Evolutionary conservation across 176 grass and related monocot species (phyloP), one percentile per base, ranked within the genome.

Genomic region (Hyparrhenia diplandra): DNA sequence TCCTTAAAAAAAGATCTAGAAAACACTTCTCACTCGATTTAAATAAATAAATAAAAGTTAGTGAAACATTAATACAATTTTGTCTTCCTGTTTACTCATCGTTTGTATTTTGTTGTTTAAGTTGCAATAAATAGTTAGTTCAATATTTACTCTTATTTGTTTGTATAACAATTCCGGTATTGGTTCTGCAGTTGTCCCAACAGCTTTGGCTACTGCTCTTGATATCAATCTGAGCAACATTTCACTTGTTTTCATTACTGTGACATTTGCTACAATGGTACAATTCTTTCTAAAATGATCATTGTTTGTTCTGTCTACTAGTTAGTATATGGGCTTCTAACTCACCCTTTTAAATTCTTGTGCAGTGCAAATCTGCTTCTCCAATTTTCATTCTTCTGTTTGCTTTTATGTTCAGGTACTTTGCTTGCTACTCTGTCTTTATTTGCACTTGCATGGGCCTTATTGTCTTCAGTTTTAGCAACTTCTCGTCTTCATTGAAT

Each of bases 241-340:
- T 84, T 93, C 96, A 69, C 92, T 99, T 74, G 92, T 95, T 86
- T 99, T 95, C 85, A 95, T 99, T 84, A 90, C 90, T 10, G 96
- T 99, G 82, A 95, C 96, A 79, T 99, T 99, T 89, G 96, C 96
- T 90, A 95, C 96, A 73, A 99, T 99, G 96, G 96, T 99, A 90
- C 73, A 74, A 41, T 87, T 89, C 24, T 45, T 89, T 79, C 27
- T 78, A 77, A 6, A 23, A 83, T 6, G 47, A 34, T 74, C 68
- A 71, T 46, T 80, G 62, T 67, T 51, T 80, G 13, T 7, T 85
- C 41, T 20, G 16, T 42, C 45, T 40, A 41, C 57, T 24, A 83
- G 12, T 64, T 83, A 28, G 16, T 64, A 63, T 18, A 66, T 77
- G 41, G 20, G 46, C 67, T 69, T 64, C 36, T 70, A 83, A 81